Conservation (phyloP, 148 eudicot species). For the Rhododendron mucronatum region DNA sequence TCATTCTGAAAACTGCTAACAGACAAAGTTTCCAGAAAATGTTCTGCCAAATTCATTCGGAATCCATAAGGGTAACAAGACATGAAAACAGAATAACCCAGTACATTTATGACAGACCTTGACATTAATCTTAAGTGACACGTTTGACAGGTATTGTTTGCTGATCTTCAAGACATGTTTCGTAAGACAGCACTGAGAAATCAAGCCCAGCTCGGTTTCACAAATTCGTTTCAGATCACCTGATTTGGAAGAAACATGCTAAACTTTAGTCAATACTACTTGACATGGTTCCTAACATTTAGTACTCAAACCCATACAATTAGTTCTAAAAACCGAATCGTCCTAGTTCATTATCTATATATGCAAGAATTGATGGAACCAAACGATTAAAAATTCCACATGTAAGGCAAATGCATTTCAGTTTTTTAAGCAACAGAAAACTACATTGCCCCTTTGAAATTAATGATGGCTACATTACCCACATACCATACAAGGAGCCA, state of each 20-base stretch:
- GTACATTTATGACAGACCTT: slow-evolving; percentile 38
- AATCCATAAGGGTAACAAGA: neutral
- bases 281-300: neutral
- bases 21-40: neutral
- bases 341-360: neutral
- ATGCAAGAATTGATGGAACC: neutral
- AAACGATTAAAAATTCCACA: neutral
- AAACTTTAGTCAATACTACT: neutral
- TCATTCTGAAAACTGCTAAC: neutral
- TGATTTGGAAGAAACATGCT: slow-evolving; percentile 1
- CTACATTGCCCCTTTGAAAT: neutral
- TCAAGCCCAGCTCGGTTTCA: slow-evolving; percentile 82
- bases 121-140: slow-evolving; percentile 86
- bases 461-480: neutral
- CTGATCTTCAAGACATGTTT: slow-evolving; percentile 67
- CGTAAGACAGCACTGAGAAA: slow-evolving; percentile 81
- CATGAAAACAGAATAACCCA: neutral
- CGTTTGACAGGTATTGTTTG: slow-evolving; percentile 72
- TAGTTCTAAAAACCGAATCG: neutral
- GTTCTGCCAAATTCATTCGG: neutral
- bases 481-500: slow-evolving; percentile 71
- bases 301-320: neutral
- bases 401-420: neutral
- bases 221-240: slow-evolving; percentile 83
- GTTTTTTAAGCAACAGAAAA: neutral